These are phyloP conservation scores for Cyberlindnera xishuangbannaensis DNA, from an alignment of 805 yeast genomes.

Conservation along the genomic window DNA sequence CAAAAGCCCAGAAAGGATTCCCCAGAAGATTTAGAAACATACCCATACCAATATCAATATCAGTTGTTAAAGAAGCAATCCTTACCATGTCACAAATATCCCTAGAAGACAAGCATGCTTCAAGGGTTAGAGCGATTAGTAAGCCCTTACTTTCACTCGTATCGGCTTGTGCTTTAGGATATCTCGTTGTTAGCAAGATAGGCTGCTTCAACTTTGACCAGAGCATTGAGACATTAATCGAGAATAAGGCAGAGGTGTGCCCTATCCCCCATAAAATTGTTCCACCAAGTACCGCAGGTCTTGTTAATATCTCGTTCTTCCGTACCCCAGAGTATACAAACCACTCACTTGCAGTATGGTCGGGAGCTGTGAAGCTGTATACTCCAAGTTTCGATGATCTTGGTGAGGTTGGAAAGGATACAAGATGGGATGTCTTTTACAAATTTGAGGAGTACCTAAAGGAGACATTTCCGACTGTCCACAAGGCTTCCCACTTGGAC, in stretches of 20 bases:
- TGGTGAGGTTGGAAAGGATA: conserved; percentile 10
- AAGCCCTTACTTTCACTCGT: no score
- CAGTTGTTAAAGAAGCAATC: no score
- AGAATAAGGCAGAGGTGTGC: conserved; percentile 2
- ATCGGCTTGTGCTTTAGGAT: no score
- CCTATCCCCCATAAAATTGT: conserved; percentile 4
- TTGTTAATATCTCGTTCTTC: conserved; percentile 8
- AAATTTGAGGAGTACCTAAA: conserved; percentile 7
- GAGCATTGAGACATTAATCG: no score
- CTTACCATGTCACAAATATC: no score
- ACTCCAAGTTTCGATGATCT: conserved; percentile 12
- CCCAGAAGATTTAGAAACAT: no score
- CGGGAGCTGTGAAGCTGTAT: conserved; percentile 11
- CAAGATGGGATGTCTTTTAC: conserved; percentile 14
- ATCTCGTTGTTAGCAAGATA: no score
- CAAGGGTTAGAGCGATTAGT: no score
- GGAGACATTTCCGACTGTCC: conserved; percentile 11
- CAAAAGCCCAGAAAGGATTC: no score
- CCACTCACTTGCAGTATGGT: conserved; percentile 10
- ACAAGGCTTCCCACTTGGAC: conserved; percentile 4
- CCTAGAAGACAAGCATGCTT: no score
- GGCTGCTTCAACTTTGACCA: no score
- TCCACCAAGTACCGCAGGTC: conserved; percentile 3
- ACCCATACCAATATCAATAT: no score
- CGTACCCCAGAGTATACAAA: conserved; percentile 11